Conservation (phyloP, 352 stramenopile species). For the Elongisporangium prolatum region DNA sequence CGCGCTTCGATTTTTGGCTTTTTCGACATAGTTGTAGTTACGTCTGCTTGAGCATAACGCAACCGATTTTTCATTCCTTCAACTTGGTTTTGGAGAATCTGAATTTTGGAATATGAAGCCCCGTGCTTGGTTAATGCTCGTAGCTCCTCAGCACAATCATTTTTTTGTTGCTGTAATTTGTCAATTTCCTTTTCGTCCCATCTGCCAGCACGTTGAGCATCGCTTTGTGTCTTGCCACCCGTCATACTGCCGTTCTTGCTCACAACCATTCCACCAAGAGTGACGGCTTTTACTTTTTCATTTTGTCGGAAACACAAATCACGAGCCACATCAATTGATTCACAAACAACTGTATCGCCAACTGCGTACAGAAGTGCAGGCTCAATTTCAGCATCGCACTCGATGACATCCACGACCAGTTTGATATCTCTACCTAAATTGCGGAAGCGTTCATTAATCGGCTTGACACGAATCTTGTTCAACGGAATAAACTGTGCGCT, state of each 20-base stretch:
- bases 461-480: constrained; percentile 90
- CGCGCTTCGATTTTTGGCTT: constrained; percentile 60
- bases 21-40: constrained; percentile 66
- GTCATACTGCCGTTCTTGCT: constrained; percentile 98
- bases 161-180: constrained; percentile 78
- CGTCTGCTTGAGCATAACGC: constrained; percentile 68
- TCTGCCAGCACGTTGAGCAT: constrained; percentile 76
- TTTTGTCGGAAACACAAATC: constrained; percentile 79
- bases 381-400: constrained; percentile 90
- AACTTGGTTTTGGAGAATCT: constrained; percentile 60
- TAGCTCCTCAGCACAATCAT: constrained; percentile 72
- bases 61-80: constrained; percentile 73
- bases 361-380: constrained; percentile 95
- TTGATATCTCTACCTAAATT: constrained; percentile 90
- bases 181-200: constrained; percentile 94
- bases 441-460: constrained; percentile 93
- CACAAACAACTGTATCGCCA: constrained; percentile 94
- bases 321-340: constrained; percentile 93
- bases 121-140: constrained; percentile 60
- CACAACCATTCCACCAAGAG: constrained; percentile 94
- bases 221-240: constrained; percentile 87
- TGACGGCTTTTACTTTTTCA: constrained; percentile 89
- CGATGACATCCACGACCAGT: constrained; percentile 94
- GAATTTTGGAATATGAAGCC: constrained; percentile 57
- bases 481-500: constrained; percentile 97